These are phyloP conservation scores for Trichosanthes cucumerina DNA, from an alignment of 306 rosid species.

Conservation along the genomic window DNA sequence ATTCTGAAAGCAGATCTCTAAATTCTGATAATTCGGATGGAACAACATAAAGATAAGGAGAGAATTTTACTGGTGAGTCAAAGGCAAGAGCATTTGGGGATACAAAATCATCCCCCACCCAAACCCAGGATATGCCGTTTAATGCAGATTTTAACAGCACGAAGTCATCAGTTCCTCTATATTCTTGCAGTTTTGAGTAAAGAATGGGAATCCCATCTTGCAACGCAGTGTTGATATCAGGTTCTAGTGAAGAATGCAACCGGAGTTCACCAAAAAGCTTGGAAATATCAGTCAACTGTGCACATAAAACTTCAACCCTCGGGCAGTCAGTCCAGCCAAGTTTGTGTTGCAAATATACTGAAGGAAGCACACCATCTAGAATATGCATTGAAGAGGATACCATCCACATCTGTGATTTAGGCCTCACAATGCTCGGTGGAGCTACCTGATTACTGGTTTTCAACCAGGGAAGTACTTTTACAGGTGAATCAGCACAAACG, in stretches of 20 bases:
- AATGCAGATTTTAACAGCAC: slow-evolving; percentile 43
- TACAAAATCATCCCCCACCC: slow-evolving; percentile 98
- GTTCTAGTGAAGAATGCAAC: slow-evolving; percentile 40
- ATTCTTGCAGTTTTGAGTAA: slow-evolving; percentile 68
- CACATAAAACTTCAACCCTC: slow-evolving; percentile 35
- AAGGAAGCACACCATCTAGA: slow-evolving; percentile 56
- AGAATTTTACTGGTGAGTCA: slow-evolving; percentile 93
- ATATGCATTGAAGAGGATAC: slow-evolving; percentile 83
- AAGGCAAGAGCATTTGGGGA: slow-evolving; percentile 75
- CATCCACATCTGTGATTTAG: slow-evolving; percentile 82
- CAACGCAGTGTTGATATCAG: slow-evolving; percentile 46
- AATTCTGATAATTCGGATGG: slow-evolving; percentile 83
- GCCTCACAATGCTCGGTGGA: slow-evolving; percentile 61
- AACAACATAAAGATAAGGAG: slow-evolving; percentile 89
- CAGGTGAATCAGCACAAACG: slow-evolving; percentile 55
- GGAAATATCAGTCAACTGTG: slow-evolving; percentile 66
- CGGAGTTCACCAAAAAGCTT: slow-evolving; percentile 50
- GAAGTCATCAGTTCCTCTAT: slow-evolving; percentile 34
- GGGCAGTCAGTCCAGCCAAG: slow-evolving; percentile 81
- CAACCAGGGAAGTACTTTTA: slow-evolving; percentile 82
- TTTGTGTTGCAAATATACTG: slow-evolving; percentile 41
- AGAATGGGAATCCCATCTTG: slow-evolving; percentile 57
- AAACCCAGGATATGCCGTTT: slow-evolving; percentile 76
- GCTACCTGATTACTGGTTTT: slow-evolving; percentile 45
- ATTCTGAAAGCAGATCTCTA: slow-evolving; percentile 62